Evolutionary conservation across 106 monocot species (phyloP).

Genomic region (Dioscorea dumetorum): DNA sequence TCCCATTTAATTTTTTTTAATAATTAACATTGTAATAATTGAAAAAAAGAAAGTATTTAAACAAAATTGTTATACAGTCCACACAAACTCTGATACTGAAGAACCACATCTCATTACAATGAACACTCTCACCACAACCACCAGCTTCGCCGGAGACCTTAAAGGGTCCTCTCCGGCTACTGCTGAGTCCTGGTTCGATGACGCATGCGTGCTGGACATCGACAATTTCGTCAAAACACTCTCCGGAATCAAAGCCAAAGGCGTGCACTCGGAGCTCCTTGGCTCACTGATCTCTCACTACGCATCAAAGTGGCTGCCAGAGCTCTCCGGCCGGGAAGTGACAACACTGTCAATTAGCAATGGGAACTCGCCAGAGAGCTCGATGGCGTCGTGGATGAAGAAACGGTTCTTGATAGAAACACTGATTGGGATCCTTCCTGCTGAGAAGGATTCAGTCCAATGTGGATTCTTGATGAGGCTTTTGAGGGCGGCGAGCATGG

Average conservation of each 20-base stretch:
- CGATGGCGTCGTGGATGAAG: slow-evolving; percentile 70
- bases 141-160: not conserved
- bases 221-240: slow-evolving; percentile 55
- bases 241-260: slow-evolving; percentile 41
- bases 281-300: slow-evolving; percentile 61
- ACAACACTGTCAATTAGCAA: not conserved
- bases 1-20: too few species aligned
- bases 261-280: slow-evolving; percentile 54
- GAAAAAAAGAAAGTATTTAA: too few species aligned
- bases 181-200: slow-evolving; percentile 38
- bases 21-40: too few species aligned
- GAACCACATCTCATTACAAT: not conserved
- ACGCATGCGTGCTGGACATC: slow-evolving; percentile 40
- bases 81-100: not conserved
- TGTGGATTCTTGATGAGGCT: slow-evolving; percentile 65
- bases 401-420: slow-evolving; percentile 60
- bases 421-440: slow-evolving; percentile 44
- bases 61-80: not conserved
- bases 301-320: slow-evolving; percentile 77
- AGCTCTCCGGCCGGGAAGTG: slow-evolving; percentile 21
- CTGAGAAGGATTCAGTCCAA: slow-evolving; percentile 38
- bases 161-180: not conserved
- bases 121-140: not conserved
- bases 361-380: slow-evolving; percentile 26
- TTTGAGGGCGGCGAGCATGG: slow-evolving; percentile 61